Conservation (phyloP, 176 grass and related monocot genomes). For the Raddia guianensis region DNA sequence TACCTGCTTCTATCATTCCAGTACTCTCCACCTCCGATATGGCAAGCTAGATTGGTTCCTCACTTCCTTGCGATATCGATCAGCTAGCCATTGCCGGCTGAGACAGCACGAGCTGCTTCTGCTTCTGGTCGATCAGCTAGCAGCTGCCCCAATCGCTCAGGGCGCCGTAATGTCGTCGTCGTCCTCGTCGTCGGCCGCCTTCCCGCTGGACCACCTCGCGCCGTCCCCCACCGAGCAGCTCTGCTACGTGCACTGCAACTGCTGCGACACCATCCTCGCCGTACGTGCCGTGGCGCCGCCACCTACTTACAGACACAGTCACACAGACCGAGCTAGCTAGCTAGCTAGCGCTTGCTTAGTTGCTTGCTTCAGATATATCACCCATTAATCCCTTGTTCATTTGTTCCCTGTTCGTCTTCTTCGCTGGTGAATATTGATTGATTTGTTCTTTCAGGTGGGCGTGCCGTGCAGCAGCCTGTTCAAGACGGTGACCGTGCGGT, state of each 20-base stretch:
- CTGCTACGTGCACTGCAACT: constrained; percentile 99
- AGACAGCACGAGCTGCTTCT: background rate
- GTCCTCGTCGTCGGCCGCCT: constrained; percentile 77
- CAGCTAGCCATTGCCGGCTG: background rate
- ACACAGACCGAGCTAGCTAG: constrained; percentile 1
- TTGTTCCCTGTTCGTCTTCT: background rate
- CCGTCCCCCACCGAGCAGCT: constrained; percentile 93
- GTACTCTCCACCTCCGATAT: no score
- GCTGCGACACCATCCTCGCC: constrained; percentile 95
- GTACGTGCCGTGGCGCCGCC: constrained; percentile 50
- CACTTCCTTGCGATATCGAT: no score
- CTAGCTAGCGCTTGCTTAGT: background rate
- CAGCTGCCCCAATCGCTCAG: background rate
- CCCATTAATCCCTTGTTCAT: background rate
- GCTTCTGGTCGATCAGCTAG: background rate
- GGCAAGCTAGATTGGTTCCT: no score
- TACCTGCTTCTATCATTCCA: background rate
- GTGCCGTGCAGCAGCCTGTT: constrained; percentile 93
- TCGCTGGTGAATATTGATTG: background rate
- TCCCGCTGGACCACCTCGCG: constrained; percentile 86
- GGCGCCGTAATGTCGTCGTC: constrained; percentile 52
- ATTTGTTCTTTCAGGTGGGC: constrained; percentile 61
- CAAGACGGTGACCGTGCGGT: constrained; percentile 96
- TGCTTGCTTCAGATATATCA: background rate
- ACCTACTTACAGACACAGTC: constrained; percentile 38